Conservation (phyloP, 2,329 filamentous ascomycete species). For the Aspergillus tubingensis region DNA sequence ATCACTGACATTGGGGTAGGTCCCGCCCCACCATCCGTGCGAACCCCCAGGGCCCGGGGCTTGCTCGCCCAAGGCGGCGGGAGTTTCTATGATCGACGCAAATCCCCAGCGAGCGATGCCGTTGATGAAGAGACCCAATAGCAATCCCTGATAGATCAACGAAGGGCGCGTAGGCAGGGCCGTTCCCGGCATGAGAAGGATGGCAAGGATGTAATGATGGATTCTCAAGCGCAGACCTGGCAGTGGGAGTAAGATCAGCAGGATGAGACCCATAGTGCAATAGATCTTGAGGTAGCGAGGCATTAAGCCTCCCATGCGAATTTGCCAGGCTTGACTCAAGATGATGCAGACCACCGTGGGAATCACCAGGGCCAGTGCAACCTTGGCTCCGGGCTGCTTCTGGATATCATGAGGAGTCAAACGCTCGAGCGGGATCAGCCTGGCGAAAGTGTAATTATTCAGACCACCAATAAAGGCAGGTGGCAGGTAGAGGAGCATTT, state of each 20-base stretch:
- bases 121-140: constrained; percentile 91
- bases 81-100: constrained; percentile 82
- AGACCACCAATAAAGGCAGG: constrained; percentile 87
- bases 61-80: constrained; percentile 63
- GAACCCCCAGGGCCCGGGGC: constrained; percentile 44
- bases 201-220: constrained; percentile 89
- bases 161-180: constrained; percentile 82
- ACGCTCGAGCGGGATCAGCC: constrained; percentile 84
- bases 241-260: constrained; percentile 70
- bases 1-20: constrained; percentile 57
- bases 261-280: constrained; percentile 63
- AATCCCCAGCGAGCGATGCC: constrained; percentile 94
- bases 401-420: constrained; percentile 87
- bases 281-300: constrained; percentile 78
- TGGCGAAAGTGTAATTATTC: constrained; percentile 90
- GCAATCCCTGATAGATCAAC: constrained; percentile 82
- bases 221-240: constrained; percentile 82
- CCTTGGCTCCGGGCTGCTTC: constrained; percentile 83
- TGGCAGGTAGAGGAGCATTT: constrained; percentile 86
- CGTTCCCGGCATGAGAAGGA: constrained; percentile 85
- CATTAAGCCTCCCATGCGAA: constrained; percentile 81
- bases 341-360: constrained; percentile 68
- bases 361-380: constrained; percentile 78
- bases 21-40: constrained; percentile 46
- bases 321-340: constrained; percentile 76